phyloP scores from a whole-genome alignment of 768 basidiomycete species.

The Flagelloscypha sp. region DNA sequence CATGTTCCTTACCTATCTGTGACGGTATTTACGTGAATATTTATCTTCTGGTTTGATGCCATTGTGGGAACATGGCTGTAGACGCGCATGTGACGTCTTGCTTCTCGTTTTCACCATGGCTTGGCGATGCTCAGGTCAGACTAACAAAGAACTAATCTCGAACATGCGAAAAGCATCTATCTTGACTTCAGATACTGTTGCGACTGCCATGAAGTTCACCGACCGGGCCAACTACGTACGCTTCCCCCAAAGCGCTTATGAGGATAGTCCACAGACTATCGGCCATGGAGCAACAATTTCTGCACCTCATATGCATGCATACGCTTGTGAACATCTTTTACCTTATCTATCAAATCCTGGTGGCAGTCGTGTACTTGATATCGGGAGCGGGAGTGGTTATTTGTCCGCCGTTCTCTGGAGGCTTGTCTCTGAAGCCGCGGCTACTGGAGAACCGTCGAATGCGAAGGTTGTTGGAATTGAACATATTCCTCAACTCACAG shows the following conservation, averaged over 20 bases:
- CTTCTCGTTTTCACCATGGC: constrained; percentile 45
- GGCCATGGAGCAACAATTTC: constrained; percentile 88
- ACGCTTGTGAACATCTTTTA: constrained; percentile 73
- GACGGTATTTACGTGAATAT: too few species aligned
- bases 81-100: too few species aligned
- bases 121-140: constrained; percentile 66
- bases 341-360: constrained; percentile 65
- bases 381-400: constrained; percentile 87
- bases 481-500: constrained; percentile 73
- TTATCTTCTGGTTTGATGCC: too few species aligned
- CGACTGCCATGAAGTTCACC: constrained; percentile 61
- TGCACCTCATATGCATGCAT: constrained; percentile 96
- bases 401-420: constrained; percentile 75
- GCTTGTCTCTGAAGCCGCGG: constrained; percentile 40
- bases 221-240: constrained; percentile 66
- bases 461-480: constrained; percentile 88
- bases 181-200: constrained; percentile 46
- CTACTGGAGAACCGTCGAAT: too few species aligned
- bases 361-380: constrained; percentile 74
- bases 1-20: too few species aligned
- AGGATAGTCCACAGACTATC: constrained; percentile 75
- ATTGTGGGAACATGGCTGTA: too few species aligned
- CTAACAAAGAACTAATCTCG: constrained; percentile 64
- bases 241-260: constrained; percentile 47
- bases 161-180: constrained; percentile 54